Percentiles rank a stretch among this genome's conserved stretches.
These are phyloP conservation scores for Durusdinium trenchii DNA, from an alignment of 73 alveolate genomes.

Conservation along the genomic window DNA sequence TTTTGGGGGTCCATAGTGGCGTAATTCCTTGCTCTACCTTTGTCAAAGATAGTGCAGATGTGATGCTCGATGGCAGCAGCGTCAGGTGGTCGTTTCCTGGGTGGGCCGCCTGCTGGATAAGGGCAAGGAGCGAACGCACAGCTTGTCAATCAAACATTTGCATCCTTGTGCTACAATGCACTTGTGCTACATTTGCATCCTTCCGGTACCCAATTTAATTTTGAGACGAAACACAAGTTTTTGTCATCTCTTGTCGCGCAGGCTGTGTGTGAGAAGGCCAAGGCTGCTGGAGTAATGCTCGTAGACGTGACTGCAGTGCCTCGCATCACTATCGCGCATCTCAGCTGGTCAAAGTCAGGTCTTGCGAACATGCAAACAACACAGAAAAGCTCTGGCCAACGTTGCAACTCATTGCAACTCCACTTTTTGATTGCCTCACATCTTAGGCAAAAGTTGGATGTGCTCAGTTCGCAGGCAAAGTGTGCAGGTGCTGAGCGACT, in stretches of 20 bases:
- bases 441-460: conserved; percentile 79
- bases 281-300: conserved; percentile 63
- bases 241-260: too few relatives aligned
- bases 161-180: too few relatives aligned
- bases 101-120: conserved; percentile 82
- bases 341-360: neutral
- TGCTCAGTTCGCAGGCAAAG: conserved; percentile 70
- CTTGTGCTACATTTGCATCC: too few relatives aligned
- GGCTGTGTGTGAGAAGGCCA: conserved; percentile 85
- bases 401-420: neutral
- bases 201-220: too few relatives aligned
- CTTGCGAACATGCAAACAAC: neutral
- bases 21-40: too few relatives aligned
- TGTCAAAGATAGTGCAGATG: too few relatives aligned
- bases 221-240: too few relatives aligned
- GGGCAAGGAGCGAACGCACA: conserved; percentile 49
- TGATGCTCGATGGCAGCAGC: too few relatives aligned
- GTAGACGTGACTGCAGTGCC: conserved; percentile 88
- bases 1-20: too few relatives aligned
- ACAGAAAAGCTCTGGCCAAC: neutral
- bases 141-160: too few relatives aligned
- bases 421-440: neutral
- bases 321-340: conserved; percentile 90
- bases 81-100: conserved; percentile 80
- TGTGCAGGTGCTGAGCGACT: conserved; percentile 29